Evolutionary conservation across 768 basidiomycete genomes (phyloP).

Genomic region (Psilocybe subaeruginosa): DNA sequence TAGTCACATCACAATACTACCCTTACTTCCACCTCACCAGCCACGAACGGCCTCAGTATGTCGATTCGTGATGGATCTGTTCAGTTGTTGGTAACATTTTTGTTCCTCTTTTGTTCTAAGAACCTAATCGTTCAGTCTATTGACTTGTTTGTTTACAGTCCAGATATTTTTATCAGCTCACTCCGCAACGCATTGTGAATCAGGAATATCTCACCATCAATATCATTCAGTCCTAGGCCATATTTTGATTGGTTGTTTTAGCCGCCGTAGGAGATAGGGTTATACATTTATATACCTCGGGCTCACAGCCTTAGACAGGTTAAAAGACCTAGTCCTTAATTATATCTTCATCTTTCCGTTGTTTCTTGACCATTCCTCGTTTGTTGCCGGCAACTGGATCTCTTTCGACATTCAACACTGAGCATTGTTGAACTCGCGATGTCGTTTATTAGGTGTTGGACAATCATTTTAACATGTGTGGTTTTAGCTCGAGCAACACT

Average conservation of each 20-base stretch:
- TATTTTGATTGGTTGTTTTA: background rate
- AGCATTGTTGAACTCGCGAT: background rate
- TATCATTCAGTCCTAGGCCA: background rate
- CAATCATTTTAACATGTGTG: slow-evolving; percentile 6
- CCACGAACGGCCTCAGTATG: too few relatives aligned
- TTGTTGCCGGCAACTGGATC: background rate
- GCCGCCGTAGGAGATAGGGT: background rate
- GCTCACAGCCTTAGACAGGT: too few relatives aligned
- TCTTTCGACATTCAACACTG: background rate
- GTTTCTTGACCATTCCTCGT: background rate
- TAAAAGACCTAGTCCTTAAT: too few relatives aligned
- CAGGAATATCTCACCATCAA: too few relatives aligned
- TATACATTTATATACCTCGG: too few relatives aligned
- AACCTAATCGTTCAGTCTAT: background rate
- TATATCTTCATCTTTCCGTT: too few relatives aligned
- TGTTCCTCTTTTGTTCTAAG: too few relatives aligned
- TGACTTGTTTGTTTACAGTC: background rate
- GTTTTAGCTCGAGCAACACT: slow-evolving; percentile 9
- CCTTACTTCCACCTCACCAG: too few relatives aligned
- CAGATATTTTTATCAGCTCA: too few relatives aligned
- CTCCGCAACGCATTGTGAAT: too few relatives aligned
- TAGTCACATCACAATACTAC: too few relatives aligned
- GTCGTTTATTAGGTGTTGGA: slow-evolving; percentile 4
- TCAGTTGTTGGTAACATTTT: background rate
- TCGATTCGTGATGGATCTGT: background rate